phyloP scores from a whole-genome alignment of 805 yeast genomes.

The Lipomyces spencermartinsiae region DNA sequence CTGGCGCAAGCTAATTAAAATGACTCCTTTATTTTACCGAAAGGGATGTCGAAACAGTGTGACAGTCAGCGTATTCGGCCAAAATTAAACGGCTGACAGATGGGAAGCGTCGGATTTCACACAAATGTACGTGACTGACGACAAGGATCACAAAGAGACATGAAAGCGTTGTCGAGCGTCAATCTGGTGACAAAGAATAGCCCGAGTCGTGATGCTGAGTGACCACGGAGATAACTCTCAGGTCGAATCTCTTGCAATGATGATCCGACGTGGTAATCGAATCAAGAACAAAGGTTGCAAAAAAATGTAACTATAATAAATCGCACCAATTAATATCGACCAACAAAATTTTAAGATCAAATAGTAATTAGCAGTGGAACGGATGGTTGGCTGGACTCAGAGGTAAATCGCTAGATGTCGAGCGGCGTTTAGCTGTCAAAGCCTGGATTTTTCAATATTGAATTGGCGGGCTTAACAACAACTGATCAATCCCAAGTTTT shows the following conservation, averaged over 20 bases:
- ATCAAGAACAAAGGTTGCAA: not conserved
- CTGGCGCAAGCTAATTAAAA: too few species aligned
- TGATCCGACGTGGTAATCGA: not conserved
- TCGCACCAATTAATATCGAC: not conserved
- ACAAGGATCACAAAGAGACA: conserved; percentile 11
- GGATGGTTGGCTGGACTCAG: not conserved
- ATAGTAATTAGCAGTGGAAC: not conserved
- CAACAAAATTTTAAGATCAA: not conserved
- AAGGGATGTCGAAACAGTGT: not conserved
- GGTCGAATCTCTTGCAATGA: not conserved
- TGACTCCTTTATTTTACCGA: not conserved
- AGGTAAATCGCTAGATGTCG: not conserved
- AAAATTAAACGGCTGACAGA: not conserved
- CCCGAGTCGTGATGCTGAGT: not conserved
- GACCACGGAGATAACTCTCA: not conserved
- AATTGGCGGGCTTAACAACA: not conserved
- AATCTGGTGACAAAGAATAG: not conserved
- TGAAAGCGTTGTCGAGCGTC: not conserved
- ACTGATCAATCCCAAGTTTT: not conserved
- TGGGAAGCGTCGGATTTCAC: not conserved
- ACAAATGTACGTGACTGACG: not conserved
- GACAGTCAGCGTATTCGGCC: not conserved
- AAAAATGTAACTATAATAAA: not conserved
- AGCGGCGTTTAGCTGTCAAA: not conserved
- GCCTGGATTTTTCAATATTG: not conserved